Evolutionary conservation across 2,329 filamentous ascomycete species (phyloP).

Genomic region (Fulvia fulva): DNA sequence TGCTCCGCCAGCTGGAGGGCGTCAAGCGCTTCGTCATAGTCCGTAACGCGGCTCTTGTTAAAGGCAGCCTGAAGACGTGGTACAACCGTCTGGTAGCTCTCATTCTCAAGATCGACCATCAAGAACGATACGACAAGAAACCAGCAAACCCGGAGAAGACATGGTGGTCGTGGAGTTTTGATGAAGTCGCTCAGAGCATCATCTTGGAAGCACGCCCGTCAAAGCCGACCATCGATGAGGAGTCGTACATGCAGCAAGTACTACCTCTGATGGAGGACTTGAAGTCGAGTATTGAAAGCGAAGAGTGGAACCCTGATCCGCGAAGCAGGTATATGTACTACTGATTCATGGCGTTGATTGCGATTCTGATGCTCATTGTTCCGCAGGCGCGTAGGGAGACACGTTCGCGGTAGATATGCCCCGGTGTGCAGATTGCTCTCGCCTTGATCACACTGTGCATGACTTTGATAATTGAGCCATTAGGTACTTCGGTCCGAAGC

Average conservation of each 20-base stretch:
- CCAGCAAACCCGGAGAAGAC: conserved; percentile 31
- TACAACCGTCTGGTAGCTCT: conserved; percentile 37
- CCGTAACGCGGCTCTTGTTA: conserved; percentile 33
- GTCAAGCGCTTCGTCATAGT: conserved; percentile 37
- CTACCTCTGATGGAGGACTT: conserved; percentile 36
- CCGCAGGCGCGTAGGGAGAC: neutral
- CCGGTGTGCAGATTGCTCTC: neutral
- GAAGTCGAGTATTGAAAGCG: conserved; percentile 34
- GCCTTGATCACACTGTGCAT: neutral
- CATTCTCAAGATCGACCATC: conserved; percentile 41
- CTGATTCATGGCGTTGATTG: neutral
- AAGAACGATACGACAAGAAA: conserved; percentile 36
- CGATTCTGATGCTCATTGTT: neutral
- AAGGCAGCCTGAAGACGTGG: conserved; percentile 37
- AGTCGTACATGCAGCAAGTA: conserved; percentile 37
- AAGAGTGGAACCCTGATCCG: conserved; percentile 39
- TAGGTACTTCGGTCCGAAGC: too few relatives aligned
- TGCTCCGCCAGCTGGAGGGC: conserved; percentile 34
- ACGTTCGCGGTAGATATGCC: neutral
- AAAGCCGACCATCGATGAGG: conserved; percentile 33
- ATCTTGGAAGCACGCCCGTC: conserved; percentile 30
- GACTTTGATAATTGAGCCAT: too few relatives aligned
- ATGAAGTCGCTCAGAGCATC: conserved; percentile 29
- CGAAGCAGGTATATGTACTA: conserved; percentile 23
- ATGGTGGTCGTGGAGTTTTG: conserved; percentile 41